These are phyloP conservation scores for Incumbomyces lentus DNA, from an alignment of 2,329 filamentous ascomycete species.

Conservation along the genomic window DNA sequence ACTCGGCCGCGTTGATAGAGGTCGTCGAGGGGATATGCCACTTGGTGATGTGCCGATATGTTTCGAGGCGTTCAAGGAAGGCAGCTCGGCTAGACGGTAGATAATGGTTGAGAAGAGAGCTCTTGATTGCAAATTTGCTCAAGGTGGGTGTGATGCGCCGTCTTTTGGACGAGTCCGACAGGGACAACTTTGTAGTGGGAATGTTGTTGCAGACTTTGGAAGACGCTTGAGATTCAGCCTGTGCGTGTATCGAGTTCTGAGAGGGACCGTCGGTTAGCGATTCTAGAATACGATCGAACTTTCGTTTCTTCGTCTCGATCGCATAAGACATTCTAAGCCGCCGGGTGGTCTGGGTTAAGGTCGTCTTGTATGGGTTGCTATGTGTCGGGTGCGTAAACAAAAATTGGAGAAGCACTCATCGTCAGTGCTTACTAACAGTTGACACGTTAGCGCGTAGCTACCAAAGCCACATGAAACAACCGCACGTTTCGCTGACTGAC, in stretches of 20 bases:
- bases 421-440: too few relatives aligned
- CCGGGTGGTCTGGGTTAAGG: too few relatives aligned
- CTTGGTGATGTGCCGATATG: constrained; percentile 80
- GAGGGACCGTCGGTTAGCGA: constrained; percentile 24
- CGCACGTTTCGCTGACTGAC: too few relatives aligned
- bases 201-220: constrained; percentile 13
- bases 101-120: constrained; percentile 53
- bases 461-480: too few relatives aligned
- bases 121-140: constrained; percentile 18
- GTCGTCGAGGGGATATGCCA: constrained; percentile 85
- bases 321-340: constrained; percentile 25
- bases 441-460: too few relatives aligned
- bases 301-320: constrained; percentile 37
- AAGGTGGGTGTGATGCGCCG: constrained; percentile 16
- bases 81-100: constrained; percentile 75
- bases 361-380: too few relatives aligned
- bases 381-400: too few relatives aligned
- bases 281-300: constrained; percentile 37
- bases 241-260: neutral
- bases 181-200: constrained; percentile 10
- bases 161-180: constrained; percentile 18
- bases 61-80: constrained; percentile 70
- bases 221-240: constrained; percentile 7
- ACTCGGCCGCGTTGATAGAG: constrained; percentile 75
- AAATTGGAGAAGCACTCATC: too few relatives aligned